Conservation (phyloP, 805 yeast species). For the Candida succiphila region DNA sequence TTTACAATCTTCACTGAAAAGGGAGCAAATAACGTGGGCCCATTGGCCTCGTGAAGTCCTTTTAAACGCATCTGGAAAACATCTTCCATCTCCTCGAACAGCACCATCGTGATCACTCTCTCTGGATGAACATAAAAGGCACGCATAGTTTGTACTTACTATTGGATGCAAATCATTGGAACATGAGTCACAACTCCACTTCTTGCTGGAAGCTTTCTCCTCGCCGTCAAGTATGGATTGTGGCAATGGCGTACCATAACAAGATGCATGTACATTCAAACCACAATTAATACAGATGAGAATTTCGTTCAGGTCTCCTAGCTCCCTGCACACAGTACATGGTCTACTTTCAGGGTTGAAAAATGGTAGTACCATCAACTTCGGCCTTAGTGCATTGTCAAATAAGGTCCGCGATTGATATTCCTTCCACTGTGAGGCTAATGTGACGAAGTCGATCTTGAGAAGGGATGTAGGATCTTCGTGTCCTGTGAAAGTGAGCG, state of each 20-base stretch:
- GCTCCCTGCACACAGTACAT: slow-evolving; percentile 52
- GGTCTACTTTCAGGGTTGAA: slow-evolving; percentile 20
- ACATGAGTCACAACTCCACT: slow-evolving; percentile 80
- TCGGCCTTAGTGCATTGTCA: slow-evolving; percentile 1
- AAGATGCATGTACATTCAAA: slow-evolving; percentile 55
- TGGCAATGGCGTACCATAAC: slow-evolving; percentile 45
- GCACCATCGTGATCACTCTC: slow-evolving; percentile 39
- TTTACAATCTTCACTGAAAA: slow-evolving; percentile 36
- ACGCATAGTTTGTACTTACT: slow-evolving; percentile 45
- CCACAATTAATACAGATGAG: slow-evolving; percentile 59
- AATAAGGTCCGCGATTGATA: slow-evolving; percentile 6
- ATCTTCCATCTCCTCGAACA: slow-evolving; percentile 27
- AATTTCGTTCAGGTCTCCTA: slow-evolving; percentile 22
- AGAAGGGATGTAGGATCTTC: not conserved
- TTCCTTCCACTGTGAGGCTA: slow-evolving; percentile 11
- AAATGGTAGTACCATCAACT: slow-evolving; percentile 6
- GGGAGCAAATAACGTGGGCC: slow-evolving; percentile 71
- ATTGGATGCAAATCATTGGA: slow-evolving; percentile 57
- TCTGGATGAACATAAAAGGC: slow-evolving; percentile 54
- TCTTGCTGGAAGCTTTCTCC: slow-evolving; percentile 21
- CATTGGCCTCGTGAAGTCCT: slow-evolving; percentile 60
- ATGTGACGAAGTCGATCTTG: slow-evolving; percentile 2
- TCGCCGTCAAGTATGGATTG: slow-evolving; percentile 3
- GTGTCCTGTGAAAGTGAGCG: not conserved
- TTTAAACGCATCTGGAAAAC: slow-evolving; percentile 56